Conservation (phyloP, 2,329 filamentous ascomycete species). For the Pseudopyricularia javanii region DNA sequence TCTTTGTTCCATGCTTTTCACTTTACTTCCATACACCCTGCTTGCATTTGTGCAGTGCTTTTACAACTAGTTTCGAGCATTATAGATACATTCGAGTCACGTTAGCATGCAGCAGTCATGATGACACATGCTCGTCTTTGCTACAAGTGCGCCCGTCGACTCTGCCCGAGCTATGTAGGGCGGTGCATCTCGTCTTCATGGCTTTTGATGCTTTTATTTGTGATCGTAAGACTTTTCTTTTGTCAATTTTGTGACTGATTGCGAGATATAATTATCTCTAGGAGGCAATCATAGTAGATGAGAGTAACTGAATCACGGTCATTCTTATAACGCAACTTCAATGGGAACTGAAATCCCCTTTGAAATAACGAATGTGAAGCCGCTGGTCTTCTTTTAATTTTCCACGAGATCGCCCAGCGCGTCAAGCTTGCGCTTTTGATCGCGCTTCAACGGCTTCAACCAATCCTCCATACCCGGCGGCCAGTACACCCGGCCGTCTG, state of each 20-base stretch:
- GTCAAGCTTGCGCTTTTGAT: slow-evolving; percentile 33
- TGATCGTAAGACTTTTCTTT: too few species aligned
- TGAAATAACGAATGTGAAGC: background rate
- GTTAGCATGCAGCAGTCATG: background rate
- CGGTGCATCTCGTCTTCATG: too few species aligned
- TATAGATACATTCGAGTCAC: background rate
- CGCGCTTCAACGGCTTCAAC: slow-evolving; percentile 68
- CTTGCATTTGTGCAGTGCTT: background rate
- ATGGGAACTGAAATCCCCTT: too few species aligned
- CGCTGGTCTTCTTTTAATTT: slow-evolving; percentile 13
- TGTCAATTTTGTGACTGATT: too few species aligned
- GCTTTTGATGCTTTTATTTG: too few species aligned
- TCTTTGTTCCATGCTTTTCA: background rate
- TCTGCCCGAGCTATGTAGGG: too few species aligned
- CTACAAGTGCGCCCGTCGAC: too few species aligned
- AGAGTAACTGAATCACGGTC: background rate
- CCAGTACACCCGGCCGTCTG: slow-evolving; percentile 77
- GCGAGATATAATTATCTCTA: too few species aligned
- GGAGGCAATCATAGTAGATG: too few species aligned
- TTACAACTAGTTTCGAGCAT: too few species aligned
- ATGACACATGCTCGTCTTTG: too few species aligned
- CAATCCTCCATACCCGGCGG: slow-evolving; percentile 82
- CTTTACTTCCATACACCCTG: background rate
- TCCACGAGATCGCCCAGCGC: slow-evolving; percentile 12
- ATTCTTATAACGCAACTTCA: too few species aligned